These are phyloP conservation scores for Drechslerella dactyloides DNA, from an alignment of 2,329 filamentous ascomycete species.

Conservation along the genomic window DNA sequence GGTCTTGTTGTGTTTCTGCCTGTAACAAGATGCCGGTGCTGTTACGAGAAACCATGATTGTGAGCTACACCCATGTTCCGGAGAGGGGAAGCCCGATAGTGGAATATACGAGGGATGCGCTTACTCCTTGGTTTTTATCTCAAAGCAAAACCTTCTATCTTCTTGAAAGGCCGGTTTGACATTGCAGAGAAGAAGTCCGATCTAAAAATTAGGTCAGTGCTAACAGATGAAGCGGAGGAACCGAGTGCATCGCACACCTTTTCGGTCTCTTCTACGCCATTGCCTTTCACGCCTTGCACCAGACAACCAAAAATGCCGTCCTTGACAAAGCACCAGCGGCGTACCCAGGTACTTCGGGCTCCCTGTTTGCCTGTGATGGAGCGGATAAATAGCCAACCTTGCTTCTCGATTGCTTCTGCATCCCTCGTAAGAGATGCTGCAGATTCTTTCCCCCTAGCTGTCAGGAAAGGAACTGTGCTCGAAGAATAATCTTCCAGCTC, in stretches of 20 bases:
- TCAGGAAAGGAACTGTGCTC: constrained; percentile 84
- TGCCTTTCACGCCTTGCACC: constrained; percentile 76
- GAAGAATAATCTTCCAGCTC: constrained; percentile 92
- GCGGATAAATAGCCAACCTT: constrained; percentile 89
- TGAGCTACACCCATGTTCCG: background rate
- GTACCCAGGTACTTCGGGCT: constrained; percentile 84
- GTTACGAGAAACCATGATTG: background rate
- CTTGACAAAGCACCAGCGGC: constrained; percentile 94
- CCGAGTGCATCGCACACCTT: constrained; percentile 60
- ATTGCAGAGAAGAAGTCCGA: constrained; percentile 91
- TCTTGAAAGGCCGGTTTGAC: constrained; percentile 89
- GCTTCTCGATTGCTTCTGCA: constrained; percentile 72
- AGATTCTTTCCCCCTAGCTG: constrained; percentile 44
- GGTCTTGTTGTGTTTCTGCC: constrained; percentile 86
- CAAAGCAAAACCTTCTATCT: constrained; percentile 94
- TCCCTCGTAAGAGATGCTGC: constrained; percentile 42
- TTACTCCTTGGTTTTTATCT: constrained; percentile 91
- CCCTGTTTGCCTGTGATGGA: constrained; percentile 80
- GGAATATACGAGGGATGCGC: constrained; percentile 58
- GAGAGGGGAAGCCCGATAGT: too few species aligned
- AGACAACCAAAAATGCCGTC: constrained; percentile 96
- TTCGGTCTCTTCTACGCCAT: constrained; percentile 91
- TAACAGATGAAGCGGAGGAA: background rate
- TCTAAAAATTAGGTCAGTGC: constrained; percentile 58
- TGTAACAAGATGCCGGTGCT: constrained; percentile 76